These are phyloP conservation scores for Exophiala calicioides DNA, from an alignment of 2,329 filamentous ascomycete genomes.

Conservation along the genomic window DNA sequence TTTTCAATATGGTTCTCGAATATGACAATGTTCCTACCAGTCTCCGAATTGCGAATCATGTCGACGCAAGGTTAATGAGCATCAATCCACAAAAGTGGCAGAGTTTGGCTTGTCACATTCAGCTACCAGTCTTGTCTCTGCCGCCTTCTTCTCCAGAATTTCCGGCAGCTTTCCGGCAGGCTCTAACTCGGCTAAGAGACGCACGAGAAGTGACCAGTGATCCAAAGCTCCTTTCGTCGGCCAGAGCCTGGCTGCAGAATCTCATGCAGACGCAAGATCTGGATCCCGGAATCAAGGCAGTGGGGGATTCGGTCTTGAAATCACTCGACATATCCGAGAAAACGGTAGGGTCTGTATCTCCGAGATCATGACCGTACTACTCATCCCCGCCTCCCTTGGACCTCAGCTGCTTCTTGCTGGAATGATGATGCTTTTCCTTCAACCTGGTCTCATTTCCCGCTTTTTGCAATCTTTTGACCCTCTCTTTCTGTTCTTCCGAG, in stretches of 20 bases:
- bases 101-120: conserved; percentile 70
- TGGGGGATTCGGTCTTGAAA: conserved; percentile 41
- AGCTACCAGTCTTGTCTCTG: conserved; percentile 68
- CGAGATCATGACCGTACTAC: conserved; percentile 11
- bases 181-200: conserved; percentile 63
- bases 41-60: conserved; percentile 68
- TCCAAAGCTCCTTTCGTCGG: conserved; percentile 51
- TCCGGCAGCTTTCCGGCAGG: conserved; percentile 67
- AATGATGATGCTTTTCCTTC: conserved; percentile 61
- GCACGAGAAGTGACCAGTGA: conserved; percentile 38
- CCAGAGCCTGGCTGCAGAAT: conserved; percentile 48
- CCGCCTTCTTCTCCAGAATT: conserved; percentile 67
- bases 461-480: conserved; percentile 58
- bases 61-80: conserved; percentile 64
- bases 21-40: conserved; percentile 69
- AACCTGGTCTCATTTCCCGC: conserved; percentile 60
- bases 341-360: no score
- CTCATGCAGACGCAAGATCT: conserved; percentile 47
- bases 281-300: conserved; percentile 56
- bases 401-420: conserved; percentile 58
- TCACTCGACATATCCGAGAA: conserved; percentile 6
- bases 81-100: conserved; percentile 62
- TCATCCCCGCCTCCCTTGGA: conserved; percentile 28
- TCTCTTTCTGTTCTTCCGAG: conserved; percentile 55
- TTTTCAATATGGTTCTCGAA: conserved; percentile 75